Evolutionary conservation across 228 moss, liverwort and hornwort species (phyloP).

Genomic region (Sphagnum fallax): DNA sequence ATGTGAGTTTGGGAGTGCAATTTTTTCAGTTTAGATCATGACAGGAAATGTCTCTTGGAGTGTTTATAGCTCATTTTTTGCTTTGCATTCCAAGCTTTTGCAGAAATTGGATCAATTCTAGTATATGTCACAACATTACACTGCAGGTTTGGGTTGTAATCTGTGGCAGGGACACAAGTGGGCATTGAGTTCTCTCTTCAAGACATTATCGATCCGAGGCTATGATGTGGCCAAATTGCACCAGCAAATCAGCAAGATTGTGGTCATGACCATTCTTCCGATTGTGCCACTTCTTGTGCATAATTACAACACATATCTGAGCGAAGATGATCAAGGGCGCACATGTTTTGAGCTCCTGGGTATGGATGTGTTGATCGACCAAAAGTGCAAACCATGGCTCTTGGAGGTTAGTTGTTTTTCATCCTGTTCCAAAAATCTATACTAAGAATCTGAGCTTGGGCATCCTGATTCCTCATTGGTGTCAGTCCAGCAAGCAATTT

Average conservation of each 20-base stretch:
- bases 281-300: constrained; percentile 85
- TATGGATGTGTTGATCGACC: constrained; percentile 83
- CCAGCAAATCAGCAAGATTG: constrained; percentile 79
- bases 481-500: too few relatives aligned
- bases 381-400: constrained; percentile 89
- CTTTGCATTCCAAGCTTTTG: too few relatives aligned
- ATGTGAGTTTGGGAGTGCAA: too few relatives aligned
- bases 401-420: constrained; percentile 54
- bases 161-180: constrained; percentile 65
- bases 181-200: constrained; percentile 64
- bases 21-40: too few relatives aligned
- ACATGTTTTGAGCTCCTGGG: constrained; percentile 90
- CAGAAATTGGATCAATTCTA: too few relatives aligned
- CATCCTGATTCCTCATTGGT: too few relatives aligned
- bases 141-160: too few relatives aligned
- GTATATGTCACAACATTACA: too few relatives aligned
- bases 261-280: constrained; percentile 87
- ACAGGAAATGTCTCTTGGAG: too few relatives aligned
- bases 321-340: constrained; percentile 64
- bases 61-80: too few relatives aligned
- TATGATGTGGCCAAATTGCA: constrained; percentile 66
- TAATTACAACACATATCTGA: constrained; percentile 76
- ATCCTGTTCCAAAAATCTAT: background rate
- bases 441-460: too few relatives aligned
- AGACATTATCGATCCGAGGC: constrained; percentile 58